phyloP scores from a whole-genome alignment of 495 filamentous ascomycete species.

The Aspergillus incahuasiensis region DNA sequence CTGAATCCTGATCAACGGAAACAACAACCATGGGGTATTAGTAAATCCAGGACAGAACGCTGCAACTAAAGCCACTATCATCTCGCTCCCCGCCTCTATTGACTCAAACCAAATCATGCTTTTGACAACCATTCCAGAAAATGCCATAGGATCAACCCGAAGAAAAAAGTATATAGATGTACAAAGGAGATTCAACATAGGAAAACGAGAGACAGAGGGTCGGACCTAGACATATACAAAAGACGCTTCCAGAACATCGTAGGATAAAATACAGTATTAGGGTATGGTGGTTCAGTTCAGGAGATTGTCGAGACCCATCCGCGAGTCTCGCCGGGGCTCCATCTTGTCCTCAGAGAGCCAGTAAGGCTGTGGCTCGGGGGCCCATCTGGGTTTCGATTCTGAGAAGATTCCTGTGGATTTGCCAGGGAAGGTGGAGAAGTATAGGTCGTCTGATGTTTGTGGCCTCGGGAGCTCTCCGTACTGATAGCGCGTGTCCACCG shows the following conservation, averaged over 20 bases:
- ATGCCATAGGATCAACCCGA: conserved; percentile 17
- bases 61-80: not conserved
- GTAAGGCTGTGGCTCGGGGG: conserved; percentile 30
- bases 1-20: not conserved
- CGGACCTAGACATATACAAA: conserved; percentile 30
- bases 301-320: conserved; percentile 40
- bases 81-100: not conserved
- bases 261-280: conserved; percentile 14
- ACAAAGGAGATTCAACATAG: conserved; percentile 24
- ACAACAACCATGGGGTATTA: conserved; percentile 24
- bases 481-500: conserved; percentile 29
- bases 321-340: conserved; percentile 37
- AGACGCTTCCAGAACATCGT: conserved; percentile 21
- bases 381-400: conserved; percentile 32
- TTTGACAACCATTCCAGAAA: conserved; percentile 4
- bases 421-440: conserved; percentile 11
- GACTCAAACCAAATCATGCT: not conserved
- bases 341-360: conserved; percentile 18
- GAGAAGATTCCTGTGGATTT: conserved; percentile 28
- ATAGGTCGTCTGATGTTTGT: conserved; percentile 28
- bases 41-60: conserved; percentile 19
- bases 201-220: conserved; percentile 16
- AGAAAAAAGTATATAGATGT: conserved; percentile 21
- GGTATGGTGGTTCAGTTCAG: conserved; percentile 33
- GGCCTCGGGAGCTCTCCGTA: conserved; percentile 30